These are phyloP conservation scores for Glycine tomentella DNA, from an alignment of 306 rosid species.

Conservation along the genomic window DNA sequence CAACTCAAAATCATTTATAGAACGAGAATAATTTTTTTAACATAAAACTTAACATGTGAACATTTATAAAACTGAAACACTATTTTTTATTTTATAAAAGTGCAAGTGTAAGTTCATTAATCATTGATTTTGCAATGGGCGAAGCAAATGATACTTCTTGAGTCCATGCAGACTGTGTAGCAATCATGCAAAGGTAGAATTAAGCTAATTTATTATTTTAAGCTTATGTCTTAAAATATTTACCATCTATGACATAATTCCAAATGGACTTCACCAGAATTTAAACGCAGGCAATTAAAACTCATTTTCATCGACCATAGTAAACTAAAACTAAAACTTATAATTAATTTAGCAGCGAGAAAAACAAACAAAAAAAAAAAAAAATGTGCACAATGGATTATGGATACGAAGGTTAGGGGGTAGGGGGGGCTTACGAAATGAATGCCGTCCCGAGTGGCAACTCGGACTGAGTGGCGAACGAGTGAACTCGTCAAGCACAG, in stretches of 20 bases:
- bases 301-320: background rate
- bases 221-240: background rate
- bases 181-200: background rate
- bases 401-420: background rate
- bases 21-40: background rate
- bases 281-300: background rate
- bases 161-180: constrained; percentile 25
- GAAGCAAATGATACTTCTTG: background rate
- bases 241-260: too few species aligned
- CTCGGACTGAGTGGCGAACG: constrained; percentile 62
- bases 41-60: background rate
- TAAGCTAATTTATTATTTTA: background rate
- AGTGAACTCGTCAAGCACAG: constrained; percentile 70
- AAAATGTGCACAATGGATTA: background rate
- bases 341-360: background rate
- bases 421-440: constrained; percentile 44
- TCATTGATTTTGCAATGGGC: too few species aligned
- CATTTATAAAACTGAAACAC: background rate
- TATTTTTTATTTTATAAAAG: too few species aligned
- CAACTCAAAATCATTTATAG: background rate
- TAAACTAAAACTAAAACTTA: background rate
- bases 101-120: too few species aligned
- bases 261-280: background rate
- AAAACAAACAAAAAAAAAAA: background rate
- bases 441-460: constrained; percentile 51